Base-by-base conservation (phyloP, 371 early-diverging fungal species). In the Mucor velutinosus region DNA sequence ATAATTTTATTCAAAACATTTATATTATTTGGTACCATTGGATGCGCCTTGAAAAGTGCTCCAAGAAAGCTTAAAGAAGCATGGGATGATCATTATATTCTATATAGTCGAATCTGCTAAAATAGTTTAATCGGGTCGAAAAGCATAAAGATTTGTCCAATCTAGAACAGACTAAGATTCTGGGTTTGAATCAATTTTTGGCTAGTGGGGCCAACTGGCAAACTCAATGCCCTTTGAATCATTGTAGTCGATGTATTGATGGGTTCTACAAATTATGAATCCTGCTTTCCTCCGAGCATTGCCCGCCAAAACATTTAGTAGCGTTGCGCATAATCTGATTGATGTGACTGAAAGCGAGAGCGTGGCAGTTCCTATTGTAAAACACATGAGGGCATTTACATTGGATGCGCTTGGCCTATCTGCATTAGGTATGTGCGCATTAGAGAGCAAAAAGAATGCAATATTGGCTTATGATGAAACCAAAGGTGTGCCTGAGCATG, bases 231-330 rank as follows among this genome's bases (percentile, higher is more conserved):
- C n/a, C n/a, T n/a, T n/a, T n/a, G n/a, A n/a, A n/a, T n/a, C n/a
- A 1, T 39, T 32, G 19, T 25, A n/a, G 6, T 47, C 32, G n/a
- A 17, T 35, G 23, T 53, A 56, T 3, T 17, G 29, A 41, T 47
- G 27, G 27, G 35, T 4, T 3, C 10, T n/a, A 19, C 30, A 71
- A 69, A 60, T 72, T 7, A 72, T 75, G 65, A 79, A 75, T 14
- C 81, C 81, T 41, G 79, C 77, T 0, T 81, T 81, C 27, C 73
- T 67, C 45, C 78, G 79, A 8, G 58, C 75, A 15, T 58, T 66
- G 53, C 81, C 81, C 1, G 67, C 75, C 3, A 64, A 65, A 3
- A 43, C 65, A 6, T 78, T 81, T 58, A 69, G 70, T 8, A 65
- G 32, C 21, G 35, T 76, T 3, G 55, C 67, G 58, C 51, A 47